Percentiles rank a stretch among this genome's conserved stretches.
Evolutionary conservation across 257 asterid species (phyloP).

Genomic region (Nicotiana paniculata): DNA sequence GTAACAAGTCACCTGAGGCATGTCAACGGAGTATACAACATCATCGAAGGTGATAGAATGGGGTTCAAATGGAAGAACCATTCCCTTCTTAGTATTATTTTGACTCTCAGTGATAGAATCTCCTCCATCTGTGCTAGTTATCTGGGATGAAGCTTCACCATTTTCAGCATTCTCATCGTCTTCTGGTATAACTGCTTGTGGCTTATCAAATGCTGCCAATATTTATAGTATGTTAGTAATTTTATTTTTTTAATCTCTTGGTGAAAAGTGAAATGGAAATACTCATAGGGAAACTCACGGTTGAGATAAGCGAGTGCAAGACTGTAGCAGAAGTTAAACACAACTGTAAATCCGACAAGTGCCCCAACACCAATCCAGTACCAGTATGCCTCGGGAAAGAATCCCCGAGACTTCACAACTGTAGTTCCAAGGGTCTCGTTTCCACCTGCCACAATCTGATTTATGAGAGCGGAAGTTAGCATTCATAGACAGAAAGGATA

Average conservation of each 20-base stretch:
- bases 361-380: slow-evolving; percentile 44
- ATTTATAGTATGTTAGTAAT: neutral
- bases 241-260: neutral
- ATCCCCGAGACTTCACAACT: slow-evolving; percentile 25
- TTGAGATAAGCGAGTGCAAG: slow-evolving; percentile 33
- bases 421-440: slow-evolving; percentile 22
- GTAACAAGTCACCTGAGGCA: slow-evolving; percentile 57
- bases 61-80: slow-evolving; percentile 94
- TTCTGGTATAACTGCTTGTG: slow-evolving; percentile 35
- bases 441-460: slow-evolving; percentile 13
- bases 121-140: slow-evolving; percentile 10
- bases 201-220: slow-evolving; percentile 49
- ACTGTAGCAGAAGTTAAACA: slow-evolving; percentile 21
- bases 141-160: slow-evolving; percentile 4
- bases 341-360: slow-evolving; percentile 19
- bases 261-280: neutral
- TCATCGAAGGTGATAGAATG: slow-evolving; percentile 80
- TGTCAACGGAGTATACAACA: slow-evolving; percentile 72
- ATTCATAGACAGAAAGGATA: neutral
- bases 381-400: slow-evolving; percentile 31
- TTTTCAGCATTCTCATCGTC: slow-evolving; percentile 17
- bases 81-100: slow-evolving; percentile 38
- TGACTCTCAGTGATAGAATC: slow-evolving; percentile 25
- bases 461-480: neutral
- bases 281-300: slow-evolving; percentile 38